Evolutionary conservation across 306 rosid genomes (phyloP).

Genomic region (Glycyrrhiza uralensis): DNA sequence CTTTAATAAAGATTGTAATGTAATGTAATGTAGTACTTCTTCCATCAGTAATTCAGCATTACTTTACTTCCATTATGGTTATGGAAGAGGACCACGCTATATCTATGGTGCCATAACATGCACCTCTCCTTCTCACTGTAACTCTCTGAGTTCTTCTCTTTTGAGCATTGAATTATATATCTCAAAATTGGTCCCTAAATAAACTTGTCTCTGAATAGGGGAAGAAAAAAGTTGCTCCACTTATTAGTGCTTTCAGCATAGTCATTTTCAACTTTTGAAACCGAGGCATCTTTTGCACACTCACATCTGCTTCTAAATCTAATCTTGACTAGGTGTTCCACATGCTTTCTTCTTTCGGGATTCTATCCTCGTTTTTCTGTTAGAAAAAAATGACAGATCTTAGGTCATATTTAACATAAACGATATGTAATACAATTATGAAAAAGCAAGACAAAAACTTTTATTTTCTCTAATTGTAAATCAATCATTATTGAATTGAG

Average conservation of each 20-base stretch:
- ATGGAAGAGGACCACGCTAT: slow-evolving; percentile 36
- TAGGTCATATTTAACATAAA: neutral
- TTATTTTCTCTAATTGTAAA: too few species aligned
- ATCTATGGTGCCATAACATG: neutral
- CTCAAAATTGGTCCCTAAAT: slow-evolving; percentile 23
- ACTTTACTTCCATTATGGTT: neutral
- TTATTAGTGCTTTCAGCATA: slow-evolving; percentile 24
- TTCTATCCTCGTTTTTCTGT: neutral
- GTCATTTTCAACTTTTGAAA: slow-evolving; percentile 12
- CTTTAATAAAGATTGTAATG: slow-evolving; percentile 19
- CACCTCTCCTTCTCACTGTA: neutral
- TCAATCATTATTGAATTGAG: too few species aligned
- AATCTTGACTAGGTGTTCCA: slow-evolving; percentile 13
- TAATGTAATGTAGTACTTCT: neutral
- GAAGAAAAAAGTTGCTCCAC: slow-evolving; percentile 15
- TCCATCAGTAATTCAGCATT: too few species aligned
- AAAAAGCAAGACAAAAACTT: too few species aligned
- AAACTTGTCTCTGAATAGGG: neutral
- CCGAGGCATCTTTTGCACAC: neutral
- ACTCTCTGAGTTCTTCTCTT: neutral
- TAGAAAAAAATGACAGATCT: neutral
- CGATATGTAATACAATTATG: too few species aligned
- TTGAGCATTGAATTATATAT: neutral
- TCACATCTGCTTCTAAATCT: slow-evolving; percentile 1
- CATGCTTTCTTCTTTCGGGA: neutral